Percentiles rank a stretch among this genome's conserved stretches.
Evolutionary conservation across 176 grass and related monocot genomes (phyloP).

Genomic region (Coix lacrymajobi): DNA sequence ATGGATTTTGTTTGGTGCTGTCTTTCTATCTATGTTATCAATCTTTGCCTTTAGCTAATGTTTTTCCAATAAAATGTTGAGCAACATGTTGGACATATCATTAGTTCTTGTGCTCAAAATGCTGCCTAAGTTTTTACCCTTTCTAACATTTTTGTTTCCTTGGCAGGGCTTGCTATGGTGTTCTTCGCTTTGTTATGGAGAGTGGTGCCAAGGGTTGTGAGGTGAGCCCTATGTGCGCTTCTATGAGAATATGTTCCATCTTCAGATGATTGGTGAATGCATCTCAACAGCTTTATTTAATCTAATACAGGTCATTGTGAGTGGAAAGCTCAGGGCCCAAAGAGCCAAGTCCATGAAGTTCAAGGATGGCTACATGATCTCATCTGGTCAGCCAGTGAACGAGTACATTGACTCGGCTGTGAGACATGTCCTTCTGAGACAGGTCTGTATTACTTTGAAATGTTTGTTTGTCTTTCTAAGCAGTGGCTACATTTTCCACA

Average conservation of each 20-base stretch:
- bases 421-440: constrained; percentile 78
- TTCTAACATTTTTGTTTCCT: neutral
- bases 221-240: neutral
- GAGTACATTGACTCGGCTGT: constrained; percentile 90
- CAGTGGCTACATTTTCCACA: neutral
- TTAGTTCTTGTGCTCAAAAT: neutral
- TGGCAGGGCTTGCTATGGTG: constrained; percentile 91
- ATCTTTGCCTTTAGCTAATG: neutral
- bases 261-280: neutral
- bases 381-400: constrained; percentile 83
- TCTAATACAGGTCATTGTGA: constrained; percentile 64
- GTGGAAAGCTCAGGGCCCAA: constrained; percentile 85
- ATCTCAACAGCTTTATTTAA: neutral
- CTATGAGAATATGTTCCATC: neutral
- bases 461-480: neutral
- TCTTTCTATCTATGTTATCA: neutral
- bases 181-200: constrained; percentile 94
- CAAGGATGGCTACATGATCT: constrained; percentile 95
- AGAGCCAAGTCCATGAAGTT: constrained; percentile 92
- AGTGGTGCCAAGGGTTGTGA: constrained; percentile 93
- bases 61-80: neutral
- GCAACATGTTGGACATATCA: neutral
- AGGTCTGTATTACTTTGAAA: constrained; percentile 23
- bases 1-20: neutral
- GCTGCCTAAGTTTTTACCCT: neutral